These are phyloP conservation scores for Eucalyptus microcorys DNA, from an alignment of 345 rosid genomes.

Conservation along the genomic window DNA sequence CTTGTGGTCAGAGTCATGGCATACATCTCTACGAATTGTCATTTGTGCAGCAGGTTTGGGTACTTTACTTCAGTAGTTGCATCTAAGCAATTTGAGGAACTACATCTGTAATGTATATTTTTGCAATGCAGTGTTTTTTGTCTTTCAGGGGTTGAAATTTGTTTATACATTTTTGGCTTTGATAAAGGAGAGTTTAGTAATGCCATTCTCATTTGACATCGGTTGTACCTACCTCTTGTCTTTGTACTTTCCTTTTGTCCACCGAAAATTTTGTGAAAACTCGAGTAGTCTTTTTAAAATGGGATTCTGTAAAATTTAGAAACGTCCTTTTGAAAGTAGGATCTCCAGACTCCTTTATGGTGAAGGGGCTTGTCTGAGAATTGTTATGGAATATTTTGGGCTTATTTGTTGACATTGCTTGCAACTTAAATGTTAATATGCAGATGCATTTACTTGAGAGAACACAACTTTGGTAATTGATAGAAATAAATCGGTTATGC, in stretches of 20 bases:
- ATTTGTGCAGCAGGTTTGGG: not conserved
- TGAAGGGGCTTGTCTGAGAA: not conserved
- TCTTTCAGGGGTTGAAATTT: not conserved
- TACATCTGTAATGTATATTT: not conserved
- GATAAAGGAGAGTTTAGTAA: not conserved
- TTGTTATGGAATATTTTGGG: not conserved
- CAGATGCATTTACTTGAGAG: not conserved
- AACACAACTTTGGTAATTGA: not conserved
- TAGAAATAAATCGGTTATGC: not conserved
- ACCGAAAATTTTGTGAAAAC: not conserved
- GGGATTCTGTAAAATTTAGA: not conserved
- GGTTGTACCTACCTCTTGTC: not conserved
- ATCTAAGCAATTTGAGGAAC: not conserved
- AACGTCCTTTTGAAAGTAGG: not conserved
- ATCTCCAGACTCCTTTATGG: not conserved
- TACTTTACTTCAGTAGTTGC: not conserved
- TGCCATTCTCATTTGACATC: not conserved
- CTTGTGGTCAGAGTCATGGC: not conserved
- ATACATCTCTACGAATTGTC: not conserved
- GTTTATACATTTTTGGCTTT: not conserved
- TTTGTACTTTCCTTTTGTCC: not conserved
- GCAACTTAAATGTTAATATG: not conserved
- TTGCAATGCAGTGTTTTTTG: not conserved
- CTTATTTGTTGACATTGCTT: not conserved
- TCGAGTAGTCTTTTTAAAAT: not conserved